These are phyloP conservation scores for Simplicillium sp. DNA, from an alignment of 2,329 filamentous ascomycete species.

Conservation along the genomic window DNA sequence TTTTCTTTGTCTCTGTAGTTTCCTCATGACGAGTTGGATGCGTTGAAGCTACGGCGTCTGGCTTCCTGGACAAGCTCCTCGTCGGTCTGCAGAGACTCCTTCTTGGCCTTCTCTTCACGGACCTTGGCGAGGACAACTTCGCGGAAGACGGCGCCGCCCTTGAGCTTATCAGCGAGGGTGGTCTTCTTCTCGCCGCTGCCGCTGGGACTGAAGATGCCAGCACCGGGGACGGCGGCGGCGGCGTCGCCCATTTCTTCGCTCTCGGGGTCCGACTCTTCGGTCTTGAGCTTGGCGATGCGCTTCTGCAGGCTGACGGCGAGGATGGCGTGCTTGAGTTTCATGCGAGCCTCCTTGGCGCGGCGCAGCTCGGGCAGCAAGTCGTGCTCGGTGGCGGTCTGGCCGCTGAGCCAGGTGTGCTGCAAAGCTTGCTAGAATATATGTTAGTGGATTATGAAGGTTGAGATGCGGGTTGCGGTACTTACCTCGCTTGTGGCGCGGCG, in stretches of 20 bases:
- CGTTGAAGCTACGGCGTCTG: constrained; percentile 23
- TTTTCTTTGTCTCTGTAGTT: too few relatives aligned
- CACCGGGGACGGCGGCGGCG: constrained; percentile 35
- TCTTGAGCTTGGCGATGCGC: constrained; percentile 87
- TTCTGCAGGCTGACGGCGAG: constrained; percentile 94
- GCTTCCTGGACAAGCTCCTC: constrained; percentile 44
- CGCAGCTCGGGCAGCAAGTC: constrained; percentile 91
- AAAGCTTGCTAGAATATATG: constrained; percentile 53
- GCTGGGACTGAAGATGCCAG: constrained; percentile 3
- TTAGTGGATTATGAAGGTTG: constrained; percentile 8
- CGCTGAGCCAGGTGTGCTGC: constrained; percentile 79
- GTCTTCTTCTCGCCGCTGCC: constrained; percentile 9
- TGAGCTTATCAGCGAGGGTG: constrained; percentile 31
- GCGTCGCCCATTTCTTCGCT: constrained; percentile 65
- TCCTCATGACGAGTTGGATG: constrained; percentile 1
- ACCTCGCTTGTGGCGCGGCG: constrained; percentile 72
- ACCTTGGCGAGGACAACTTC: constrained; percentile 94
- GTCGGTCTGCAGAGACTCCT: constrained; percentile 63
- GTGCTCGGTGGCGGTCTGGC: constrained; percentile 86
- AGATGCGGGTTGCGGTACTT: constrained; percentile 18
- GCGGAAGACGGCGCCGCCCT: constrained; percentile 66
- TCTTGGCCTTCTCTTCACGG: constrained; percentile 51
- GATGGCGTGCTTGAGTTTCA: constrained; percentile 84
- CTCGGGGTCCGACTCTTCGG: constrained; percentile 77
- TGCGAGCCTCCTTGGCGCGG: constrained; percentile 83